Base-by-base conservation (phyloP, 208 protist genomes). In the Leishmania guyanensis region DNA sequence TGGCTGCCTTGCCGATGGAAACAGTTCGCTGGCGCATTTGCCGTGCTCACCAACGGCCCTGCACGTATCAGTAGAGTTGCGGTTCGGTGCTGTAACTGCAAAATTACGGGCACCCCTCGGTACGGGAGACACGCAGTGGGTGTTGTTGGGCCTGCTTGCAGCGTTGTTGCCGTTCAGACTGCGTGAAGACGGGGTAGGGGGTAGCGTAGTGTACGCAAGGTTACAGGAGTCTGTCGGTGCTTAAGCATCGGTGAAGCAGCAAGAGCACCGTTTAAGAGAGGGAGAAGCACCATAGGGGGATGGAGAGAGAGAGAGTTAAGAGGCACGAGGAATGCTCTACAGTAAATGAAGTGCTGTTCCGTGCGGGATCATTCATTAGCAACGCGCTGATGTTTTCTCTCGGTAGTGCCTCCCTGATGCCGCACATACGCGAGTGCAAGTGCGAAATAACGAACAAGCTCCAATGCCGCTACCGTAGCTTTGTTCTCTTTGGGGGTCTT, bases 1-100 rank as follows among this genome's bases (percentile, higher is more conserved):
- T 64, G 29, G 73, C 75, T 39, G 85, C 87, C 79, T 84, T 92
- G 75, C 51, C 77, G 22, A 62, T 85, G 53, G 78, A 29, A 20
- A 79, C 39, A 9, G 60, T 58, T 51, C 86, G 83, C 14, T 62
- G 78, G 26, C 78, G 74, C 58, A 80, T 82, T 12, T 53, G 16
- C 22, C 68, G 9, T 20, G 33, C 26, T 72, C 68, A 26, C 2
- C 68, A 72, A 17, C 22, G 43, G 1, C 22, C 9, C 43, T 48
- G 26, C 2, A 8, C 14, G 22, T 33, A 1, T 53, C 43, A 53
- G 26, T 6, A 53, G 43, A 72, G 43, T n/a, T n/a, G 46, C 29
- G 26, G 39, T 16, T 46, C 22, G 68, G 14, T 53, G 22, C 16
- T 51, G 0, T 29, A n/a, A 70, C 6, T 10, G 6, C 22, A 17